Evolutionary conservation across 1,284 basidiomycete species (phyloP).

Genomic region (Gymnopus androsaceus): DNA sequence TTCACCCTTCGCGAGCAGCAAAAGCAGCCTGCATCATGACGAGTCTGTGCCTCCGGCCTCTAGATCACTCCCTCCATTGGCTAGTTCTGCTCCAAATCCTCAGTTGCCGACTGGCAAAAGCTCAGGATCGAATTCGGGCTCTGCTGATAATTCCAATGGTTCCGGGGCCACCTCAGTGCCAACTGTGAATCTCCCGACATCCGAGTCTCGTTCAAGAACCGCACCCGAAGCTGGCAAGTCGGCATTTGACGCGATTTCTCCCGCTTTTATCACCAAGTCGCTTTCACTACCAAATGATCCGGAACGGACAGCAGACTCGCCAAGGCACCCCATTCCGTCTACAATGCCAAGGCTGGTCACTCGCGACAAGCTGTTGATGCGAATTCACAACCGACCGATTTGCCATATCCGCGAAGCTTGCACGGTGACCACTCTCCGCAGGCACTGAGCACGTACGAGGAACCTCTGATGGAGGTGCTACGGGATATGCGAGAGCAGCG

Average conservation of each 20-base stretch:
- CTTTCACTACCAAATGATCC: neutral
- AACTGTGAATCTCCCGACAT: neutral
- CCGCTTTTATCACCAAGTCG: neutral
- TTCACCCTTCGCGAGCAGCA: neutral
- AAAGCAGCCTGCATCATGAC: neutral
- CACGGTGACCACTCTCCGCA: constrained; percentile 58
- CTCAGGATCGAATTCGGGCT: no score
- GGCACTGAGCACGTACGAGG: constrained; percentile 60
- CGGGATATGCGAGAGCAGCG: constrained; percentile 90
- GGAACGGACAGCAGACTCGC: no score
- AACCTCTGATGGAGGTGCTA: constrained; percentile 77
- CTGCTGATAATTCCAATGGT: neutral
- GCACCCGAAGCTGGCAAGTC: neutral
- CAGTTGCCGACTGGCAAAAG: no score
- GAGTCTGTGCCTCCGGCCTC: neutral
- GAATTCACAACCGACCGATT: constrained; percentile 10
- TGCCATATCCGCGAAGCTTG: constrained; percentile 62
- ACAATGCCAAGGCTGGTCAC: no score
- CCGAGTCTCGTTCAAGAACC: neutral
- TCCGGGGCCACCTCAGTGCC: constrained; percentile 8
- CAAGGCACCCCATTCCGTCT: no score
- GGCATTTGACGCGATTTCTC: no score
- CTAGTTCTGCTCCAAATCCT: neutral
- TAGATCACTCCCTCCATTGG: constrained; percentile 11
- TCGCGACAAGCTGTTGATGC: neutral